Evolutionary conservation across 2,329 filamentous ascomycete genomes (phyloP), one percentile per base, ranked within the genome.

Genomic region (Ophiocordyceps unilateralis): DNA sequence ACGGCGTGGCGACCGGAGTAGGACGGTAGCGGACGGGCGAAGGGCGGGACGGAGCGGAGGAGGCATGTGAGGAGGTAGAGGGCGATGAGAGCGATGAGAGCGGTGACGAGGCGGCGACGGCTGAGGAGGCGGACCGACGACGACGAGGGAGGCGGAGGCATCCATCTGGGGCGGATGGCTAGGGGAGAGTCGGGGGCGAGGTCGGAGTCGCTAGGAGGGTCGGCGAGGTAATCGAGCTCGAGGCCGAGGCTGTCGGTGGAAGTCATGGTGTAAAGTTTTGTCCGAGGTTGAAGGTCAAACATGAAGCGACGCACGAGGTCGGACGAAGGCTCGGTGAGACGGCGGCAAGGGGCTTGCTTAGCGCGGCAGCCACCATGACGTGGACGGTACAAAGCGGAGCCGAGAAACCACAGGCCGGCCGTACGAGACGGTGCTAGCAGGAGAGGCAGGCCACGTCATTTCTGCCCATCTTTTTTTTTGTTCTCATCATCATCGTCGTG

Each of bases 1-100:
- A 71, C 68, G 4, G 55, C 53, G 44, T 69, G 61, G 0, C 59
- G 58, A 0, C 68, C 68, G 10, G 61, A 62, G 49, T 69, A 68
- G 4, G 32, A 6, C n/a, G 32, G 32, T 17, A 36, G 32, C 4
- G 58, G 57, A 21, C 62, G 63, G 1, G 65, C 64, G 45, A 71
- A 60, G 15, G 68, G 56, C 4, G 66, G 67, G 19, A 57, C 51
- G 28, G 59, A 58, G 36, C 58, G 57, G 39, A 66, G 6, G 41
- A 60, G 56, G 47, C 64, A 67, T 45, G 63, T 61, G 24, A 65
- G 39, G 4, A 62, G 45, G 43, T 69, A 19, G 32, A 36, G 3
- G 32, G 8, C 7, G n/a, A 19, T 4, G 15, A 36, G 15, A 15
- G 32, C 15, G 32, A 19, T 9, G 32, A 19, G 9, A n/a, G 12